Base-by-base conservation (phyloP, 2,329 filamentous ascomycete species). In the Periconia macrospinosa region DNA sequence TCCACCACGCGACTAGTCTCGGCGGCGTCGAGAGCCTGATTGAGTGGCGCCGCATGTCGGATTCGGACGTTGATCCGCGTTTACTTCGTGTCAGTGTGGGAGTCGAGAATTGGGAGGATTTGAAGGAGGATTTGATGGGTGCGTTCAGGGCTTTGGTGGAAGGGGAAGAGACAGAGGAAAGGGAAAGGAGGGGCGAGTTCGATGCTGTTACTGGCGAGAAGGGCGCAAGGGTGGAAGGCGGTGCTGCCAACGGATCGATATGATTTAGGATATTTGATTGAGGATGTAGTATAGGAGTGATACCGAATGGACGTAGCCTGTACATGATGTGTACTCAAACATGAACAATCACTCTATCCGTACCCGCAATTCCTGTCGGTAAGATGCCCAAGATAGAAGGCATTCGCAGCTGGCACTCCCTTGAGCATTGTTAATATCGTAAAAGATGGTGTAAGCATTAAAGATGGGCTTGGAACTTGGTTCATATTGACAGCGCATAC, bases 11-110 rank as follows among this genome's bases (percentile, higher is more conserved):
- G 6, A 99, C 94, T 2, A 95, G 90, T 72, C 76, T 97, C 27
- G 94, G 94, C 2, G 93, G 94, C 5, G 91, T 97, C 10, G 94
- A 97, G 82, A 94, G 91, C 68, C 76, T 97, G 78, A 92, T 99
- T 63, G 94, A 99, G 82, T 99, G 94, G 94, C 82, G 94, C 54
- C 85, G 89, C 45, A 94, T 99, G 91, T 88, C 86, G 54, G 94
- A 99, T 78, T 66, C 75, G 2, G 79, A 72, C 1, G 86, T 95
- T 40, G 90, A 95, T 68, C 83, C 80, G 67, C 80, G 84, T 53
- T 73, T 97, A 71, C 67, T 97, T 73, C 79, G 94, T 48, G 77
- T 99, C 30, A 97, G 92, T 72, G 77, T 97, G 33, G 94, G 94
- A 0, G 83, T 97, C 30, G 94, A 99, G 79, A 85, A 83, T 45